Conservation (phyloP, 805 yeast species). For the Saturnispora dispora region DNA sequence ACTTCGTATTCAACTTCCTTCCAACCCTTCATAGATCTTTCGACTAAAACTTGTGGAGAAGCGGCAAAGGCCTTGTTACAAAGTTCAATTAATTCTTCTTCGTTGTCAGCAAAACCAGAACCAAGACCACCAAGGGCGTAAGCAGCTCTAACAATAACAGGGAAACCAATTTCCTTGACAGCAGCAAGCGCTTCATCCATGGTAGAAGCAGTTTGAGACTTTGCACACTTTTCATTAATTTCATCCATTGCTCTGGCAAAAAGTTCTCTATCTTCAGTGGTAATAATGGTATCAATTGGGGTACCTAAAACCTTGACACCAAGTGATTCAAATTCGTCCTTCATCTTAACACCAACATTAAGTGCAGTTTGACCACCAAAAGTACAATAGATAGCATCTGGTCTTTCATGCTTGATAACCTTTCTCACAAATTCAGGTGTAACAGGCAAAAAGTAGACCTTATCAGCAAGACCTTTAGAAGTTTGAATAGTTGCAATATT, state of each 20-base stretch:
- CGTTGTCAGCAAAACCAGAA: constrained; percentile 88
- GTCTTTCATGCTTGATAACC: constrained; percentile 90
- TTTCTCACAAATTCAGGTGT: constrained; percentile 94
- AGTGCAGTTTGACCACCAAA: constrained; percentile 99
- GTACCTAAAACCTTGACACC: constrained; percentile 95
- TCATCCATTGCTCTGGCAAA: constrained; percentile 93
- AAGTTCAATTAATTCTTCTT: constrained; percentile 73
- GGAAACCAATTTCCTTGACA: constrained; percentile 82
- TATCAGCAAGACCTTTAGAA: constrained; percentile 90
- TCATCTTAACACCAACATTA: constrained; percentile 92
- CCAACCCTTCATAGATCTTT: constrained; percentile 97
- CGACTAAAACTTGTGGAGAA: constrained; percentile 93
- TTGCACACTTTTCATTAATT: constrained; percentile 93
- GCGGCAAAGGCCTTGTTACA: constrained; percentile 83
- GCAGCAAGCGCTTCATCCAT: constrained; percentile 92
- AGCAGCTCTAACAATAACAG: constrained; percentile 95
- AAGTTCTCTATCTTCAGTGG: constrained; percentile 95
- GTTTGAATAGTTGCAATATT: constrained; percentile 97
- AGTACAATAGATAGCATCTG: constrained; percentile 91
- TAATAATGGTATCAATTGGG: constrained; percentile 90
- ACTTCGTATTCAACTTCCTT: constrained; percentile 98
- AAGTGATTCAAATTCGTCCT: constrained; percentile 86
- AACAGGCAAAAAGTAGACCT: constrained; percentile 90
- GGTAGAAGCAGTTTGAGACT: constrained; percentile 88
- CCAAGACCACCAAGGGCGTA: constrained; percentile 97